phyloP scores from a whole-genome alignment of 139 green algal species.

The Dunaliella sp. region DNA sequence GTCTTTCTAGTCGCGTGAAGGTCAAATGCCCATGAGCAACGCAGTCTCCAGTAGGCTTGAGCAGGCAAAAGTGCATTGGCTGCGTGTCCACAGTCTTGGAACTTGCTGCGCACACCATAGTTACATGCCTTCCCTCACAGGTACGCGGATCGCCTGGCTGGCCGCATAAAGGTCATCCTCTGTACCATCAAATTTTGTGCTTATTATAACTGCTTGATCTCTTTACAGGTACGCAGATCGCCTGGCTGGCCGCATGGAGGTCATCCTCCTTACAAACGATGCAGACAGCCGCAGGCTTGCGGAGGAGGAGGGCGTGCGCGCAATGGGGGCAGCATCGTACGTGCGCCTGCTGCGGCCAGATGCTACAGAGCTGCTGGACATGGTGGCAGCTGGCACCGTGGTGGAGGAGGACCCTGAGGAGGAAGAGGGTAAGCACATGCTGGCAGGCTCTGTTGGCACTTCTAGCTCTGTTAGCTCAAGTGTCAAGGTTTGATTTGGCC shows the following conservation, averaged over 20 bases:
- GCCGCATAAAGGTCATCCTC: constrained; percentile 69
- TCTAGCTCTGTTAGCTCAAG: no score
- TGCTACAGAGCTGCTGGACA: constrained; percentile 32
- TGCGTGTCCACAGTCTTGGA: no score
- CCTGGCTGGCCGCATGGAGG: constrained; percentile 40
- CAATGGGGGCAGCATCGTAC: constrained; percentile 51
- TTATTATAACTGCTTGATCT: no score
- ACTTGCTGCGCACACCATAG: no score
- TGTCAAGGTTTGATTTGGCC: no score
- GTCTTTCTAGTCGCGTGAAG: no score
- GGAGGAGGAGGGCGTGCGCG: constrained; percentile 54
- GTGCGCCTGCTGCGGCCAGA: constrained; percentile 27
- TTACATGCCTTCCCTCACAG: constrained; percentile 23
- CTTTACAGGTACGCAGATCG: constrained; percentile 39
- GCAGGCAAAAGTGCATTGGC: no score
- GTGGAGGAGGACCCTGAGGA: constrained; percentile 13
- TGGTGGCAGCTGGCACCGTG: constrained; percentile 15
- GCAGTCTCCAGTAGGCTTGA: no score
- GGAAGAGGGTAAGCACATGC: constrained; percentile 21
- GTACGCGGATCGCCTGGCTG: constrained; percentile 39
- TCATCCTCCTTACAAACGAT: constrained; percentile 91
- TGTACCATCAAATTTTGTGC: constrained; percentile 94
- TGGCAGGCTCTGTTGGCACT: no score
- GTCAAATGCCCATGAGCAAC: no score
- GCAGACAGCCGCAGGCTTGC: constrained; percentile 75